Conservation (phyloP, 208 protist species). For the Jaenimonas drosophilae region DNA sequence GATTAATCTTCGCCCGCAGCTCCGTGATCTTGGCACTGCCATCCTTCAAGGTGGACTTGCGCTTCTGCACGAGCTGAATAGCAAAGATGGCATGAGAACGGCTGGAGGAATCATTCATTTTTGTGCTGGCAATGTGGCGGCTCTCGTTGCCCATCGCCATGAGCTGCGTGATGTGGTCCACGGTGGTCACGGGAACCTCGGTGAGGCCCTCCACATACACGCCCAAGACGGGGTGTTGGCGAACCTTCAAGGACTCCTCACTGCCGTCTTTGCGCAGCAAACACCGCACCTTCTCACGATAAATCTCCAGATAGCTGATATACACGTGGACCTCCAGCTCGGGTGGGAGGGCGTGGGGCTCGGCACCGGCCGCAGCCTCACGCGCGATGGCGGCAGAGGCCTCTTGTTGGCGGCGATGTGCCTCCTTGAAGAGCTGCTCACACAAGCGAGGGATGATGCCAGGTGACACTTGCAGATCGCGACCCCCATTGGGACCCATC, state of each 20-base stretch:
- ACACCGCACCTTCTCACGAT: slow-evolving; percentile 81
- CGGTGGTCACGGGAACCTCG: slow-evolving; percentile 47
- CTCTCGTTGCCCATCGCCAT: slow-evolving; percentile 59
- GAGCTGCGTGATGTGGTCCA: slow-evolving; percentile 45
- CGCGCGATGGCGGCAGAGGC: not conserved
- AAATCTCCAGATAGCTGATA: slow-evolving; percentile 91
- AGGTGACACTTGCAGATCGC: slow-evolving; percentile 29
- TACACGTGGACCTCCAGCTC: slow-evolving; percentile 51
- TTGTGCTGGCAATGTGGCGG: slow-evolving; percentile 81
- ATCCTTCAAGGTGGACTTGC: slow-evolving; percentile 11
- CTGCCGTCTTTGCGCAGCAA: slow-evolving; percentile 26
- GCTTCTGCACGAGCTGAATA: slow-evolving; percentile 63
- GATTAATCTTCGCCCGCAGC: slow-evolving; percentile 65
- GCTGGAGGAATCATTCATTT: slow-evolving; percentile 93
- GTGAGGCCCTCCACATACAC: slow-evolving; percentile 71
- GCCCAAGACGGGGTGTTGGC: slow-evolving; percentile 67
- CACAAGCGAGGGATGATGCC: slow-evolving; percentile 83
- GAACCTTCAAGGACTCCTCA: slow-evolving; percentile 37
- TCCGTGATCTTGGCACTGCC: slow-evolving; percentile 24
- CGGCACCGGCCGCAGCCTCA: slow-evolving; percentile 1
- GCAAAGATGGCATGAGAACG: slow-evolving; percentile 96
- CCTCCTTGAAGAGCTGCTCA: slow-evolving; percentile 54
- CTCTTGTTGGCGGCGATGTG: slow-evolving; percentile 3
- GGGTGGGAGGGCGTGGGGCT: slow-evolving; percentile 11
- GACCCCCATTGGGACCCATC: slow-evolving; percentile 71